These are phyloP conservation scores for Xylaria telfairii DNA, from an alignment of 495 filamentous ascomycete species.

Conservation along the genomic window DNA sequence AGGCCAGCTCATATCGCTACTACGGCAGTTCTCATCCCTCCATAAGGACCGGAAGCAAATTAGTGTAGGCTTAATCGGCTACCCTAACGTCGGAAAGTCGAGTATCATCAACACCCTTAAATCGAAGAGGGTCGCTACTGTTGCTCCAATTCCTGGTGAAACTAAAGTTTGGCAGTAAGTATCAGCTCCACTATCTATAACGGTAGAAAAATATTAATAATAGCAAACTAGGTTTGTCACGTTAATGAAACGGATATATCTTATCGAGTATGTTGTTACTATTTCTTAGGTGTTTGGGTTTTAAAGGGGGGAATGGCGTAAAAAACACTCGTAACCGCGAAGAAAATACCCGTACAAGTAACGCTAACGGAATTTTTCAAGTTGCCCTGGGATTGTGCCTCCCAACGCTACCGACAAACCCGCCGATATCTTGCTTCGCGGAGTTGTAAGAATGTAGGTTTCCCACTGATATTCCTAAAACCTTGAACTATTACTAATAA, in stretches of 20 bases:
- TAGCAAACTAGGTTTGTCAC: too few species aligned
- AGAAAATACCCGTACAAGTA: background rate
- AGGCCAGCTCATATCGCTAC: slow-evolving; percentile 73
- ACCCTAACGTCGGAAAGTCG: slow-evolving; percentile 88
- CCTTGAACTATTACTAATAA: too few species aligned
- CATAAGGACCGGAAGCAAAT: slow-evolving; percentile 93
- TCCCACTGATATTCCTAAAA: too few species aligned
- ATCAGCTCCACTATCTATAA: too few species aligned
- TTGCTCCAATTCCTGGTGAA: slow-evolving; percentile 94
- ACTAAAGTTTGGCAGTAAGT: slow-evolving; percentile 99
- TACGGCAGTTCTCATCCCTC: slow-evolving; percentile 91
- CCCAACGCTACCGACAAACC: slow-evolving; percentile 80
- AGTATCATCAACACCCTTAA: slow-evolving; percentile 92
- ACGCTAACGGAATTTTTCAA: background rate
- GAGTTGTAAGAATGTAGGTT: slow-evolving; percentile 91
- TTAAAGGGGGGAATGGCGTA: background rate
- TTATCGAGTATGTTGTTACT: slow-evolving; percentile 69
- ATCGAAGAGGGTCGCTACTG: slow-evolving; percentile 89
- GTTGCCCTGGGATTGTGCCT: slow-evolving; percentile 91
- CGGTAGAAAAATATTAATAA: too few species aligned
- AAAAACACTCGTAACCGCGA: background rate
- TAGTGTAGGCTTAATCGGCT: slow-evolving; percentile 84
- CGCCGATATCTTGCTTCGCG: slow-evolving; percentile 88
- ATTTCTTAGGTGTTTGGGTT: background rate
- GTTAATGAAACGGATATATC: slow-evolving; percentile 93